A percentile compares a stretch with the other conserved stretches of the same genome.
Evolutionary conservation across 805 yeast genomes (phyloP).

Genomic region (Teunomyces pallodes): DNA sequence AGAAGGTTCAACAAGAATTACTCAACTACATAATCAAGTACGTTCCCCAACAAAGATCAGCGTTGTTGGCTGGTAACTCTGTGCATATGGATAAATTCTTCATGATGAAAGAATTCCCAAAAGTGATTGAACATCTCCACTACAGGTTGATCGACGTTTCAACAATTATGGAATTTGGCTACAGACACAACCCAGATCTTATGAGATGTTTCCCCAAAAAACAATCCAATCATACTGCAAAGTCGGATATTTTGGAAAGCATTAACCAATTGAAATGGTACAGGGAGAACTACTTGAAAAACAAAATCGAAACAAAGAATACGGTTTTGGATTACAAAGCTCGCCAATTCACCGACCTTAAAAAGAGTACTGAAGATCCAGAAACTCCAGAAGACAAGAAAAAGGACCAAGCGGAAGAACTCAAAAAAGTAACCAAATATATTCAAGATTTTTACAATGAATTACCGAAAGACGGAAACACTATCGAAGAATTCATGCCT

Average conservation of each 20-base stretch:
- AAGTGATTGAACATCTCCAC: conserved; percentile 54
- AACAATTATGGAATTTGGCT: conserved; percentile 75
- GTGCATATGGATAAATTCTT: conserved; percentile 89
- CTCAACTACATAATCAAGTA: conserved; percentile 56
- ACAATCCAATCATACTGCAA: conserved; percentile 77
- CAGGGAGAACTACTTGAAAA: conserved; percentile 57
- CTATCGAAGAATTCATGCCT: not conserved
- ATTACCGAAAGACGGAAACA: not conserved
- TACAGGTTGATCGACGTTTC: conserved; percentile 91
- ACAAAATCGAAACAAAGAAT: conserved; percentile 15
- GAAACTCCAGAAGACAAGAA: not conserved
- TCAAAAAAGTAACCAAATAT: not conserved
- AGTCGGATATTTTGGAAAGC: conserved; percentile 83
- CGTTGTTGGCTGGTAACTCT: conserved; percentile 85
- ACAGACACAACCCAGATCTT: conserved; percentile 69
- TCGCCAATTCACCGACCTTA: not conserved
- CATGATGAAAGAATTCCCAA: conserved; percentile 80
- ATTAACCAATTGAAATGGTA: conserved; percentile 81
- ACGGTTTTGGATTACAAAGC: not conserved
- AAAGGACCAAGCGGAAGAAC: not conserved
- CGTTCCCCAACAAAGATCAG: conserved; percentile 53
- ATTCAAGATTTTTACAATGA: not conserved
- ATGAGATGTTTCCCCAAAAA: conserved; percentile 61
- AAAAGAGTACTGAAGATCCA: not conserved
- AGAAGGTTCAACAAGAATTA: conserved; percentile 65